These are phyloP conservation scores for Fusarium xylarioides DNA, from an alignment of 2,329 filamentous ascomycete genomes.

Conservation along the genomic window DNA sequence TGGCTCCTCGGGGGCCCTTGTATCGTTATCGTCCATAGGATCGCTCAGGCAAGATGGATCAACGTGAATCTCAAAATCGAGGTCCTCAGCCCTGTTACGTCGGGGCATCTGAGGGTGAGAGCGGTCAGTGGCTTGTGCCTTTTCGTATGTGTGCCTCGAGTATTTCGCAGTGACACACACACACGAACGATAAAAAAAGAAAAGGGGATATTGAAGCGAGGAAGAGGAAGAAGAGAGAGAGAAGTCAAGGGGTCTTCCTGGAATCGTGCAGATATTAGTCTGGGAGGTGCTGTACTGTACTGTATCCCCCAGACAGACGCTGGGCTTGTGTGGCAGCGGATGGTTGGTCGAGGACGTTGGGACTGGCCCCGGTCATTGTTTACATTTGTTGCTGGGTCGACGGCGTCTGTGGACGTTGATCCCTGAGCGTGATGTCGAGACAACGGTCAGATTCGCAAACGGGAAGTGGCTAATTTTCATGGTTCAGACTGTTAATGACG, in stretches of 20 bases:
- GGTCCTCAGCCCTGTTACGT: conserved; percentile 45
- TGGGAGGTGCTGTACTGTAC: background rate
- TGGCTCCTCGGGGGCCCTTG: conserved; percentile 32
- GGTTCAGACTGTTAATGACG: background rate
- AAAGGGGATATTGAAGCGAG: conserved; percentile 17
- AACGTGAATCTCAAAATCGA: conserved; percentile 60
- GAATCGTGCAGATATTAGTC: conserved; percentile 39
- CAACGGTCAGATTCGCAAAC: conserved; percentile 20
- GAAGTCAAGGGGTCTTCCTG: conserved; percentile 29
- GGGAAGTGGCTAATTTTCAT: conserved; percentile 10
- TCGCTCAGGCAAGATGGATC: conserved; percentile 56
- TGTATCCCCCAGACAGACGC: background rate
- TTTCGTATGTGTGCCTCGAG: conserved; percentile 22
- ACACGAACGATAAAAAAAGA: conserved; percentile 15
- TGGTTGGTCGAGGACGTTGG: conserved; percentile 44
- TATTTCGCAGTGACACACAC: conserved; percentile 32
- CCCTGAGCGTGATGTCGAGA: conserved; percentile 24
- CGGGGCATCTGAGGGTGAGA: conserved; percentile 42
- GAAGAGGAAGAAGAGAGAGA: background rate
- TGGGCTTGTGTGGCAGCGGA: conserved; percentile 38
- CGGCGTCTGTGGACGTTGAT: conserved; percentile 19
- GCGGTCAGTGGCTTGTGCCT: conserved; percentile 3
- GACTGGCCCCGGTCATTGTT: conserved; percentile 45
- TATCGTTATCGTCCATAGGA: conserved; percentile 51
- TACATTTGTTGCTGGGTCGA: conserved; percentile 49